Percentiles rank a stretch among this genome's conserved stretches.
phyloP scores from a whole-genome alignment of 2,329 filamentous ascomycete species.

The Ilyonectria mors-panacis region DNA sequence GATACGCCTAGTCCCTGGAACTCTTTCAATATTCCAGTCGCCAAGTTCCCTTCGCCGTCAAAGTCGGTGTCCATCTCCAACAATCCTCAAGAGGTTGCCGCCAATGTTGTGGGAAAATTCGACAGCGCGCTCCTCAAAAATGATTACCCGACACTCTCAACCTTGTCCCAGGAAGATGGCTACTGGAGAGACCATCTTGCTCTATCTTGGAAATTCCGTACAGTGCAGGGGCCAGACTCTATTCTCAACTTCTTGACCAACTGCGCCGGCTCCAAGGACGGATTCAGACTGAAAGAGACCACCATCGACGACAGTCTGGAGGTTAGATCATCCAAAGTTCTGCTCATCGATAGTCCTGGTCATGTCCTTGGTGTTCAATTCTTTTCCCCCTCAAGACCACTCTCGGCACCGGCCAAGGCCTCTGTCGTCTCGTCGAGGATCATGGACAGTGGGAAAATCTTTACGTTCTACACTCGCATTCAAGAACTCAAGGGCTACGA shows the following conservation, averaged over 20 bases:
- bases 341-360: constrained; percentile 63
- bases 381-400: constrained; percentile 67
- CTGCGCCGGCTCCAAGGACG: constrained; percentile 55
- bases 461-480: constrained; percentile 74
- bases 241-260: constrained; percentile 57
- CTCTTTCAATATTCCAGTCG: background rate
- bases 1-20: too few species aligned
- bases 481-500: constrained; percentile 67
- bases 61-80: background rate
- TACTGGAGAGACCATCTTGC: constrained; percentile 73
- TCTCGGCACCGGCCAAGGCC: constrained; percentile 68
- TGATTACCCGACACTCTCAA: constrained; percentile 52
- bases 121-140: constrained; percentile 56
- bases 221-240: constrained; percentile 58
- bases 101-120: constrained; percentile 50
- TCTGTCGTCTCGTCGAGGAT: constrained; percentile 65
- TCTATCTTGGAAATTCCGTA: constrained; percentile 69
- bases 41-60: background rate
- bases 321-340: constrained; percentile 58
- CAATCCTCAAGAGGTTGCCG: background rate
- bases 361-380: constrained; percentile 67
- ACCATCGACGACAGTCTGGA: constrained; percentile 61
- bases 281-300: constrained; percentile 50
- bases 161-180: constrained; percentile 54
- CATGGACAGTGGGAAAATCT: constrained; percentile 70